These are phyloP conservation scores for Periconia digitata DNA, from an alignment of 2,329 filamentous ascomycete genomes.

Conservation along the genomic window DNA sequence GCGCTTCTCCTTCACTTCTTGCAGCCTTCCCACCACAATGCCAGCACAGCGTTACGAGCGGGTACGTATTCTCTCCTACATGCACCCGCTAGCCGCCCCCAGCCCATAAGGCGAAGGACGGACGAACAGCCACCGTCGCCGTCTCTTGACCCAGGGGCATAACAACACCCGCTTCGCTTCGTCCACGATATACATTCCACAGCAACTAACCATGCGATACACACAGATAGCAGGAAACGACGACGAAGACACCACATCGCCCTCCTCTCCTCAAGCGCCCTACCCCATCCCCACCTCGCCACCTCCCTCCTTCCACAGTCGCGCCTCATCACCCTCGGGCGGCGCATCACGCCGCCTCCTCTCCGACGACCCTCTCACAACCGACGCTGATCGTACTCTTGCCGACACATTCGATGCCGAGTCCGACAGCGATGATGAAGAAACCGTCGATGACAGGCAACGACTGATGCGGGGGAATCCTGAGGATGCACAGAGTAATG, in stretches of 20 bases:
- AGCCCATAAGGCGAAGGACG: not conserved
- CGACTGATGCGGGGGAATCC: constrained; percentile 74
- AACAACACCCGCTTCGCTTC: not conserved
- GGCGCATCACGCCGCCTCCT: constrained; percentile 54
- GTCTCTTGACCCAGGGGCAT: not conserved
- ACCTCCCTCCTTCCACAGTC: constrained; percentile 83
- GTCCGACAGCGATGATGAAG: constrained; percentile 68
- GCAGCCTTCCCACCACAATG: constrained; percentile 37
- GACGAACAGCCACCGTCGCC: not conserved
- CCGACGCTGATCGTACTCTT: constrained; percentile 74
- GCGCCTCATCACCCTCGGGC: constrained; percentile 67
- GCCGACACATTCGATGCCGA: constrained; percentile 87
- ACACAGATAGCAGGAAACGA: constrained; percentile 47
- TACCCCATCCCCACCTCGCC: constrained; percentile 51
- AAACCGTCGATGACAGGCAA: constrained; percentile 79
- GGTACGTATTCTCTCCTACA: constrained; percentile 38
- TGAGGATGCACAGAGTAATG: constrained; percentile 10
- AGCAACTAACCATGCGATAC: constrained; percentile 17
- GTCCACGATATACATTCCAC: not conserved
- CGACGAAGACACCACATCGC: constrained; percentile 43
- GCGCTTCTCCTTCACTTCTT: constrained; percentile 1
- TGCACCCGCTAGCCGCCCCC: not conserved
- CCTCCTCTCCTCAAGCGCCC: constrained; percentile 26
- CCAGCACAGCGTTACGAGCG: constrained; percentile 52
- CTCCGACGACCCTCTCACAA: constrained; percentile 54